phyloP scores from a whole-genome alignment of 2,329 filamentous ascomycete genomes.

The Neonectria hederae region DNA sequence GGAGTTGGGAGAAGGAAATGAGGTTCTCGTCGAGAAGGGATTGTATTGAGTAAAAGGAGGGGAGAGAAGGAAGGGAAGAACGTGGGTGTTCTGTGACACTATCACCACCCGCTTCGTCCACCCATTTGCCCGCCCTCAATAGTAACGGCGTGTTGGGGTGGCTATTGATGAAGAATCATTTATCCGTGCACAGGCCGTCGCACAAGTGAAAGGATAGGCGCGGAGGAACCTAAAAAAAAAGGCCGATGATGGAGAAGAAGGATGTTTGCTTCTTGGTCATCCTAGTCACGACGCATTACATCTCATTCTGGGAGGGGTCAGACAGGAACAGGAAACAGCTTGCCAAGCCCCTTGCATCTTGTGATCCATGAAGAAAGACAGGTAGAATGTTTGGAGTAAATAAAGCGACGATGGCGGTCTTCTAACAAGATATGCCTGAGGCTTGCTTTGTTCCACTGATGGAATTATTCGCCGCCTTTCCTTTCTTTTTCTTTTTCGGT shows the following conservation, averaged over 20 bases:
- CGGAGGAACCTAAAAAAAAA: constrained; percentile 4
- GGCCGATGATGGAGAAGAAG: neutral
- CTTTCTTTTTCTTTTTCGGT: neutral
- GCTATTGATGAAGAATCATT: neutral
- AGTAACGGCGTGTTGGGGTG: neutral
- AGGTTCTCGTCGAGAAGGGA: constrained; percentile 4
- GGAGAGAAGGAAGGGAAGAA: constrained; percentile 8
- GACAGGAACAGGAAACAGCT: constrained; percentile 10
- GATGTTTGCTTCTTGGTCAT: constrained; percentile 6
- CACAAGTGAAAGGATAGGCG: neutral
- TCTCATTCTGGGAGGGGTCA: constrained; percentile 7
- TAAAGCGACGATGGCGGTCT: neutral
- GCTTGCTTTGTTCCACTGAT: no score
- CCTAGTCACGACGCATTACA: neutral
- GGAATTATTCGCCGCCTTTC: neutral
- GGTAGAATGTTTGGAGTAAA: constrained; percentile 12
- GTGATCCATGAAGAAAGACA: neutral
- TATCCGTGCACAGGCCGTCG: constrained; percentile 1
- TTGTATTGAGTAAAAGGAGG: constrained; percentile 1
- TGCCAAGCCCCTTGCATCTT: constrained; percentile 6
- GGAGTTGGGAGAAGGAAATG: constrained; percentile 14
- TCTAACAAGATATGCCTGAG: constrained; percentile 15
- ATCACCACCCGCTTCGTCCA: neutral
- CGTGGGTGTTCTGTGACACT: neutral
- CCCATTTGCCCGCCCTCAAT: neutral